phyloP scores from a whole-genome alignment of 208 protist species.

The Crithidia expoeki region DNA sequence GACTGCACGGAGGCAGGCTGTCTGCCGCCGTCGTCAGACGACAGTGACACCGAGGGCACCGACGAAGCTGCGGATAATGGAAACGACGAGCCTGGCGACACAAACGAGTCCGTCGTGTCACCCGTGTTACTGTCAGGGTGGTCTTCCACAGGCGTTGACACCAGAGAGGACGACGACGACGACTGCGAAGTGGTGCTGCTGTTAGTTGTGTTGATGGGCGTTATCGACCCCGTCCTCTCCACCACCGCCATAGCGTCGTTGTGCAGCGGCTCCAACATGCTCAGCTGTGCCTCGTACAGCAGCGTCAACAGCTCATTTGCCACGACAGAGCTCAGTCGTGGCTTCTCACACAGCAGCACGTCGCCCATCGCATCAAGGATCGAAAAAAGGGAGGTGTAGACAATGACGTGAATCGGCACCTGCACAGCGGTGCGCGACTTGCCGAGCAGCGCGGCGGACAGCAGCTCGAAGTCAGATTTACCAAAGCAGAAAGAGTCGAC shows the following conservation, averaged over 20 bases:
- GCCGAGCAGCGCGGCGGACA: conserved; percentile 24
- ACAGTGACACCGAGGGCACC: conserved; percentile 9
- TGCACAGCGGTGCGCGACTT: conserved; percentile 19
- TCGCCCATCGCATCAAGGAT: conserved; percentile 46
- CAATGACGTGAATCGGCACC: conserved; percentile 55
- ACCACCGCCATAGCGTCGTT: conserved; percentile 29
- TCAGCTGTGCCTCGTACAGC: conserved; percentile 54
- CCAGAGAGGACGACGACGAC: not conserved
- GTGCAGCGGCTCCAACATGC: conserved; percentile 44
- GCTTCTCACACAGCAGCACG: conserved; percentile 53
- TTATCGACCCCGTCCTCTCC: conserved; percentile 18
- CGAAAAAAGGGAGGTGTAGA: conserved; percentile 53
- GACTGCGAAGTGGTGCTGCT: not conserved
- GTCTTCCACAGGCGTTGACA: not conserved
- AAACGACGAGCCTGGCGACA: conserved; percentile 5
- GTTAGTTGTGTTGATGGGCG: not conserved
- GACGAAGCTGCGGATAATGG: conserved; percentile 5
- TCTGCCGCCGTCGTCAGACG: conserved; percentile 12
- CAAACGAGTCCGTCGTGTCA: conserved; percentile 7
- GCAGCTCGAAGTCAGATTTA: conserved; percentile 33
- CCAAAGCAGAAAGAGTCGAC: conserved; percentile 51
- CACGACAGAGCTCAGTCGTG: conserved; percentile 54
- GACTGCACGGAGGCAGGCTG: not conserved
- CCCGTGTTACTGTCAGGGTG: not conserved
- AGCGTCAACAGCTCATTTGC: conserved; percentile 59